phyloP scores from a whole-genome alignment of 306 rosid genomes.

The Cicer arietinum region DNA sequence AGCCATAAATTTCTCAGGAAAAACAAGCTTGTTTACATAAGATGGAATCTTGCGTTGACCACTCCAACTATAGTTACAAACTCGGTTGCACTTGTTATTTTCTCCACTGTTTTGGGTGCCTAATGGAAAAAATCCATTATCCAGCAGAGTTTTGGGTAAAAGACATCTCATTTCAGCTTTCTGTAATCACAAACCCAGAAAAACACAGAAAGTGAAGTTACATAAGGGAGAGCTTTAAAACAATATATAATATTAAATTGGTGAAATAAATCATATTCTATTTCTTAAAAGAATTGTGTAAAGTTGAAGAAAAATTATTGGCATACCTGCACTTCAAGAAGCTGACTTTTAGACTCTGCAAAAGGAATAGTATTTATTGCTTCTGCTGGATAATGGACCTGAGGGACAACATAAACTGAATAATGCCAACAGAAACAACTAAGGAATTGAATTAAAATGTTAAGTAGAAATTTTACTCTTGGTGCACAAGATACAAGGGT shows the following conservation, averaged over 20 bases:
- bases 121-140: slow-evolving; percentile 71
- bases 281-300: slow-evolving; percentile 14
- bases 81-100: slow-evolving; percentile 48
- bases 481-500: slow-evolving; percentile 33
- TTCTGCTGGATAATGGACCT: slow-evolving; percentile 92
- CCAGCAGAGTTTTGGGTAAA: slow-evolving; percentile 74
- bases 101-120: slow-evolving; percentile 48
- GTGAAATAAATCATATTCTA: slow-evolving; percentile 11
- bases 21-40: slow-evolving; percentile 72
- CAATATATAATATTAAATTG: slow-evolving; percentile 1
- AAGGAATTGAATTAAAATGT: slow-evolving; percentile 18
- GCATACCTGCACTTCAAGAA: slow-evolving; percentile 88
- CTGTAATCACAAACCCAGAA: slow-evolving; percentile 54
- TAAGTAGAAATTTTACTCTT: slow-evolving; percentile 22
- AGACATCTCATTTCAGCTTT: slow-evolving; percentile 92
- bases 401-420: slow-evolving; percentile 39
- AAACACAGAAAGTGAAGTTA: slow-evolving; percentile 1
- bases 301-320: slow-evolving; percentile 28
- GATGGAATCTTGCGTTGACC: slow-evolving; percentile 86
- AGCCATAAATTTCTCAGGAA: slow-evolving; percentile 81
- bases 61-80: slow-evolving; percentile 86
- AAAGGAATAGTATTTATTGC: slow-evolving; percentile 66
- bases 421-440: slow-evolving; percentile 2
- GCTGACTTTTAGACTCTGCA: slow-evolving; percentile 75
- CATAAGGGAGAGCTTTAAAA: neutral